Percentiles rank a stretch among this genome's conserved stretches.
These are phyloP conservation scores for Camellia japonica DNA, from an alignment of 148 eudicot genomes.

Conservation along the genomic window DNA sequence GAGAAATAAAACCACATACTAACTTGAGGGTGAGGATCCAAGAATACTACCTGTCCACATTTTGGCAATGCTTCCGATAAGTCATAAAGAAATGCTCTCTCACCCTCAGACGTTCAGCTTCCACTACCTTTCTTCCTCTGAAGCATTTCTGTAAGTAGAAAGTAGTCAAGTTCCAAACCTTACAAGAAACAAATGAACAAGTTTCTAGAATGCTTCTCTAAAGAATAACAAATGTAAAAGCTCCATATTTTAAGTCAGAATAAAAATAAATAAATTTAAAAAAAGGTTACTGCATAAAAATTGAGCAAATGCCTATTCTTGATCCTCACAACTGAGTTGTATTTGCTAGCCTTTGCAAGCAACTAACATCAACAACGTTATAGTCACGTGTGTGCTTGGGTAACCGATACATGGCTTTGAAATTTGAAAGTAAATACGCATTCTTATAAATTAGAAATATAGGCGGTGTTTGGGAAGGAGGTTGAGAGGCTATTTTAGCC, in stretches of 20 bases:
- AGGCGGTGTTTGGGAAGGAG: too few species aligned
- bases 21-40: too few species aligned
- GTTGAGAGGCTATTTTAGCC: too few species aligned
- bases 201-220: neutral
- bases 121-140: constrained; percentile 84
- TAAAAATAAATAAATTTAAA: neutral
- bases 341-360: too few species aligned
- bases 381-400: too few species aligned
- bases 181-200: neutral
- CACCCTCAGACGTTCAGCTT: constrained; percentile 62
- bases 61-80: constrained; percentile 62
- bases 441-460: too few species aligned
- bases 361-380: too few species aligned
- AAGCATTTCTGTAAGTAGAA: constrained; percentile 79
- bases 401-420: too few species aligned
- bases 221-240: neutral
- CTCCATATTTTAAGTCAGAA: neutral
- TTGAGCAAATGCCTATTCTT: neutral
- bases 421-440: too few species aligned
- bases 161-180: constrained; percentile 20
- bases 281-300: neutral
- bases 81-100: constrained; percentile 64
- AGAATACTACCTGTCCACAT: constrained; percentile 61
- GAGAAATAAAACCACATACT: too few species aligned
- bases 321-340: neutral